Base-by-base conservation (phyloP, 2,329 filamentous ascomycete species). In the Curvularia sp. region DNA sequence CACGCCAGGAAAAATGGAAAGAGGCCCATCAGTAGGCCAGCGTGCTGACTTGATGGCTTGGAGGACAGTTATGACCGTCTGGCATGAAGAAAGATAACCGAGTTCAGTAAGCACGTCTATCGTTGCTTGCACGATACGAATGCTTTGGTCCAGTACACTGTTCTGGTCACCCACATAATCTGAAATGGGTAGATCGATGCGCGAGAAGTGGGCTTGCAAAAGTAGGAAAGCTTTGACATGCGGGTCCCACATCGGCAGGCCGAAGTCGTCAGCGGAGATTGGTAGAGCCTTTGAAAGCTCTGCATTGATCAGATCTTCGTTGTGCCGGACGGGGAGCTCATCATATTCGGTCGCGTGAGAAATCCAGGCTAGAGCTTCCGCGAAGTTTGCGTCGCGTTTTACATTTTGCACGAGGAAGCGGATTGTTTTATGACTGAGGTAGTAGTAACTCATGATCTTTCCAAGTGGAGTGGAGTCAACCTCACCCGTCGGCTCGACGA, bases 361-460 rank as follows among this genome's bases (percentile, higher is more conserved):
- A 88, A 99, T 95, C 94, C 93, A 98, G 4, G 89, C 88, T 0
- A 99, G 83, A 0, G 88, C 92, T 65, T 98, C 91, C 10, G 89
- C 84, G 74, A 99, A 96, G 0, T 85, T 87, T 1, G 91, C 92
- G 18, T 88, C 81, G 0, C 88, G 85, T 70, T 91, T 94, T 24
- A 90, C 91, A 65, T 94, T 85, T 47, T 86, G 84, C 63, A 91
- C 87, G 6, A 99, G 85, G 69, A 92, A 89, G 1, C 95, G 91
- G 69, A 99, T 93, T 0, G 95, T 99, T 78, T 91, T 91, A 80
- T 99, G 95, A 0, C 93, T 96, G 48, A 83, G 88, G 74, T 99
- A 99, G 83, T 99, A 99, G 83, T 98, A 99, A 76, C 91, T 96
- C 92, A 98, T 97, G 73, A 99, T 98, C 81, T 97, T 97, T 70